Conservation (phyloP, 306 rosid genomes). For the Medicago arabica region DNA sequence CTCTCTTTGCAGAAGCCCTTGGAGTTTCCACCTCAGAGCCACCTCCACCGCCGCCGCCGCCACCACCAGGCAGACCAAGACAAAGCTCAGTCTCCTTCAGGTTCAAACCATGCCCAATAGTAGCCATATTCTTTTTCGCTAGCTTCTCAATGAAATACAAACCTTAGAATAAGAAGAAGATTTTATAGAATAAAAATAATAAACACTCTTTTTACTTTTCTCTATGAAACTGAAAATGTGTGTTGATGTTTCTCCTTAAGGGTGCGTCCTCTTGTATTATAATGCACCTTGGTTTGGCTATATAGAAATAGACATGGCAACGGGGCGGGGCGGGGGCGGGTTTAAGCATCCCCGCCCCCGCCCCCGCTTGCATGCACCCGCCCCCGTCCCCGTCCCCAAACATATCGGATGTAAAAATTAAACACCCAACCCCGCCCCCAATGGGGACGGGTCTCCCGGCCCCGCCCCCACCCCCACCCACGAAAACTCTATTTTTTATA, state of each 20-base stretch:
- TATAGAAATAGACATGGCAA: constrained; percentile 41
- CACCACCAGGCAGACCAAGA: constrained; percentile 84
- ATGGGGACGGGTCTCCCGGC: too few relatives aligned
- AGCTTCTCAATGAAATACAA: constrained; percentile 42
- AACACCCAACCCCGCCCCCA: too few relatives aligned
- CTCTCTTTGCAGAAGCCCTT: constrained; percentile 77
- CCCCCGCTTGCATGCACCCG: too few relatives aligned
- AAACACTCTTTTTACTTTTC: neutral
- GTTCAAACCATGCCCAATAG: constrained; percentile 58
- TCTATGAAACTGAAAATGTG: constrained; percentile 35
- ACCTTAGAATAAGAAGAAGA: neutral
- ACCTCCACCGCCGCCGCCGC: constrained; percentile 42
- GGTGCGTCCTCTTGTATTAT: constrained; percentile 51
- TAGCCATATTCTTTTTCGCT: constrained; percentile 46
- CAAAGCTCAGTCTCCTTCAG: constrained; percentile 93
- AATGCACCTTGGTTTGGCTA: constrained; percentile 50
- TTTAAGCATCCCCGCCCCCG: too few relatives aligned
- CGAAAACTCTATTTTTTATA: too few relatives aligned
- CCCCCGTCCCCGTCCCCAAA: too few relatives aligned
- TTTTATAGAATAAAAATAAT: neutral
- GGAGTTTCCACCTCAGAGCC: constrained; percentile 62
- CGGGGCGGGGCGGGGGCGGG: too few relatives aligned
- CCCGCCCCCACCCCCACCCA: too few relatives aligned
- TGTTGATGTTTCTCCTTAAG: constrained; percentile 29
- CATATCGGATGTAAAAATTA: too few relatives aligned